Conservation (phyloP, 345 rosid genomes). For the Eucalyptus pauciflora region DNA sequence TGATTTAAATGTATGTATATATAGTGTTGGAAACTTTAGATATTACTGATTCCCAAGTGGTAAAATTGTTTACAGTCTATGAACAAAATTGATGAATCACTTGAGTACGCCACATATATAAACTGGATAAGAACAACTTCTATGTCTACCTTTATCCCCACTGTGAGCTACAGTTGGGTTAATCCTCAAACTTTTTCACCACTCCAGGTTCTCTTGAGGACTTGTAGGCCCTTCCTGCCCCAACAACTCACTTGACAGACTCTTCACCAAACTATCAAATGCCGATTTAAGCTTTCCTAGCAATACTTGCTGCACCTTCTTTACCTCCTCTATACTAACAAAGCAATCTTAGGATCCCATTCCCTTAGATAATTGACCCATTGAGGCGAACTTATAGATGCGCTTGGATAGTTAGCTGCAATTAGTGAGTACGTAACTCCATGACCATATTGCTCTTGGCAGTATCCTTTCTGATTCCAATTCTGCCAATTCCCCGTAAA, state of each 20-base stretch:
- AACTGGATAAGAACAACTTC: background rate
- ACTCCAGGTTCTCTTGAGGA: constrained; percentile 51
- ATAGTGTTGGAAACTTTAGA: background rate
- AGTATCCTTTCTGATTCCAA: constrained; percentile 69
- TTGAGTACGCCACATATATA: background rate
- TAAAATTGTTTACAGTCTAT: background rate
- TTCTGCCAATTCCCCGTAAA: constrained; percentile 38
- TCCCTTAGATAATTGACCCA: constrained; percentile 58
- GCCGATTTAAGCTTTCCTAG: constrained; percentile 35
- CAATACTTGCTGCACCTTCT: constrained; percentile 26
- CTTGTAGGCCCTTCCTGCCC: constrained; percentile 87
- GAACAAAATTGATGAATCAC: background rate
- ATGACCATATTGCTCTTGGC: constrained; percentile 34
- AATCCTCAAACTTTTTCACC: constrained; percentile 40
- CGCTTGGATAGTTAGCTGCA: constrained; percentile 45
- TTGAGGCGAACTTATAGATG: constrained; percentile 31
- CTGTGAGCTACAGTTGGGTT: background rate
- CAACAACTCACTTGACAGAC: constrained; percentile 43
- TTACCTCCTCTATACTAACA: constrained; percentile 20
- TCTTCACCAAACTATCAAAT: constrained; percentile 23
- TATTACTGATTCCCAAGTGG: background rate
- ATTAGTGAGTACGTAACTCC: constrained; percentile 18
- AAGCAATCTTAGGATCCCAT: constrained; percentile 73
- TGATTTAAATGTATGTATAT: background rate
- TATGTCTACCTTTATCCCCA: background rate